These are phyloP conservation scores for Dothistroma pini DNA, from an alignment of 2,329 filamentous ascomycete species.

Conservation along the genomic window DNA sequence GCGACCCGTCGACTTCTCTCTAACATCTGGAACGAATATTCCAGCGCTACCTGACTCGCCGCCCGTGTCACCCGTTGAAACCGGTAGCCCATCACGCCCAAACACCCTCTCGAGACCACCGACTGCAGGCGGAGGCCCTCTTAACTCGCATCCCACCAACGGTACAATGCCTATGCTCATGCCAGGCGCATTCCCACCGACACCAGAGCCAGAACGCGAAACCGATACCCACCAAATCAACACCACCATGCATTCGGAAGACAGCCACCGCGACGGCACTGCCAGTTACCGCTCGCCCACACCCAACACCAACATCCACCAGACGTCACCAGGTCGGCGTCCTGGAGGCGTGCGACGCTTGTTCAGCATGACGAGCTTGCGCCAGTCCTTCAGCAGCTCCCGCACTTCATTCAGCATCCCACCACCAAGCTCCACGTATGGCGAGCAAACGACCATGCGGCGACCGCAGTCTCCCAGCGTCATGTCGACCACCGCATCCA, in stretches of 20 bases:
- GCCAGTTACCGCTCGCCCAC: constrained; percentile 26
- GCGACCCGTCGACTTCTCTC: constrained; percentile 25
- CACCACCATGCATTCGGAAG: constrained; percentile 11
- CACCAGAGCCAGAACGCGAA: constrained; percentile 24
- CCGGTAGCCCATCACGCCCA: background rate
- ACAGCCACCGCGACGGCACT: constrained; percentile 18
- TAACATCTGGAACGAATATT: constrained; percentile 28
- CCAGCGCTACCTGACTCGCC: constrained; percentile 28
- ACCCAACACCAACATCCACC: constrained; percentile 19
- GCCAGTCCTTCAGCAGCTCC: constrained; percentile 36
- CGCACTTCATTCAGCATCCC: constrained; percentile 31
- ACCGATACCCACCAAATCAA: constrained; percentile 7
- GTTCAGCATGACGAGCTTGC: constrained; percentile 33
- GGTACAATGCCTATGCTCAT: constrained; percentile 26
- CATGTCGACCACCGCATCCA: constrained; percentile 22
- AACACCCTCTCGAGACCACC: constrained; percentile 24
- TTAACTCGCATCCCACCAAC: constrained; percentile 34
- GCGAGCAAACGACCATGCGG: constrained; percentile 10
- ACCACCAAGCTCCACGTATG: constrained; percentile 18
- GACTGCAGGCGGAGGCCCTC: constrained; percentile 33
- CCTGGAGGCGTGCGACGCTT: constrained; percentile 31
- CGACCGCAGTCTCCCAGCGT: constrained; percentile 24
- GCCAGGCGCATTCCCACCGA: constrained; percentile 24
- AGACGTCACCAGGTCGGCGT: constrained; percentile 15
- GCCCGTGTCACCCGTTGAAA: constrained; percentile 7